Base-by-base conservation (phyloP, 2,329 filamentous ascomycete genomes). In the Rhynchosporium agropyri region DNA sequence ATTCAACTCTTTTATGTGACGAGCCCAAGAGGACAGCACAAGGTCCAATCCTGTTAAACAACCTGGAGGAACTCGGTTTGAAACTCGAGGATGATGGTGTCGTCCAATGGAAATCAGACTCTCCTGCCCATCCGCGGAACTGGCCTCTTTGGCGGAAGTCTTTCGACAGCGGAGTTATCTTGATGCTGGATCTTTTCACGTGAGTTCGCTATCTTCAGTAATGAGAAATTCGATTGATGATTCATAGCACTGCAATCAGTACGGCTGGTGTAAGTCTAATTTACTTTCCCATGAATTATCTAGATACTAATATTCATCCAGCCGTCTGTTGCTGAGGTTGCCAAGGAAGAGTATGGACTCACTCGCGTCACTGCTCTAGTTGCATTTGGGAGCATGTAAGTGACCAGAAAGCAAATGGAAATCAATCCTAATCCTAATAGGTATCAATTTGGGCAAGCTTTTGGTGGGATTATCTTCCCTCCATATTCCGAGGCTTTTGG, bases 401-500 rank as follows among this genome's bases (percentile, higher is more conserved):
- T 46, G 28, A n/a, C 2, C 4, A 36, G 20, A 43, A n/a, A 36
- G 28, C 10, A 2, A 5, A 7, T 8, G 20, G 1, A 2, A 1
- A 55, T 12, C 40, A 15, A 13, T 2, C 3, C 51, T 63, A 40
- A 60, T 7, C 13, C 0, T 9, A 26, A 49, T 40, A 75, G 70
- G 65, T 77, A 77, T 61, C 71, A 74, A 50, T 68, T 77, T 3
- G 75, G 75, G 9, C 76, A 79, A 67, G 76, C 74, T 4, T 28
- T 78, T 9, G 77, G 76, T 4, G 76, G 75, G 1, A 70, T 77
- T 5, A 43, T 78, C 5, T 75, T 78, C 56, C 76, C 77, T 9
- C 76, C 77, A 3, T 70, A 76, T 28, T 74, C 75, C 0, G 77
- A 79, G 65, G 65, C 71, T 2, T 77, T 77, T 50, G 77, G 77